Evolutionary conservation across 2,329 filamentous ascomycete species (phyloP).

Genomic region (Aspergillus vadensis): DNA sequence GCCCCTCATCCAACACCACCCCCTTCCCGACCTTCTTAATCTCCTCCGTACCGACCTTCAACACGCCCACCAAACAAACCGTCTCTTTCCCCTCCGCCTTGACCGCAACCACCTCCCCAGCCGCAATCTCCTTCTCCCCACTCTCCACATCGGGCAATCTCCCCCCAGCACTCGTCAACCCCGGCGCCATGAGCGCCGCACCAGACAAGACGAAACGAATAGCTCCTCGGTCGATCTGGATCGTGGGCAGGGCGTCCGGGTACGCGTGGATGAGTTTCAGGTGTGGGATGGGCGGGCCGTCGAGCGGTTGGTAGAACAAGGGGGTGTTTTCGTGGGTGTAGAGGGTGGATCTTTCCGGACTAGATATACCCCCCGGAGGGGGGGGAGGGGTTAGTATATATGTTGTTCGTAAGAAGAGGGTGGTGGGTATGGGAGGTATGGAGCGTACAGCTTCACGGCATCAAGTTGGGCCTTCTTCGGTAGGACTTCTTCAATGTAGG

Average conservation of each 20-base stretch:
- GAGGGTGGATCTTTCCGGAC: constrained; percentile 82
- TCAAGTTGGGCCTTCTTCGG: constrained; percentile 93
- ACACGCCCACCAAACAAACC: constrained; percentile 81
- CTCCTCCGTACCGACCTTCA: constrained; percentile 84
- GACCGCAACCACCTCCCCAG: constrained; percentile 83
- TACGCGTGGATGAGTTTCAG: constrained; percentile 87
- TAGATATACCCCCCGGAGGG: too few relatives aligned
- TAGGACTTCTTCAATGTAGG: constrained; percentile 89
- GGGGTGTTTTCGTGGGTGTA: constrained; percentile 78
- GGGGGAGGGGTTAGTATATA: not conserved
- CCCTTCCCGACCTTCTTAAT: constrained; percentile 95
- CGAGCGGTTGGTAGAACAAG: constrained; percentile 87
- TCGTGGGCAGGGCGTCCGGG: constrained; percentile 76
- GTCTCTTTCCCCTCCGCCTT: constrained; percentile 91
- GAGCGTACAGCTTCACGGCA: constrained; percentile 74
- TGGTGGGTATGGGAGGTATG: too few relatives aligned
- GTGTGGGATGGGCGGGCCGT: constrained; percentile 79
- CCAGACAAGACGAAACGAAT: constrained; percentile 95
- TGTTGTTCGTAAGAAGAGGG: too few relatives aligned
- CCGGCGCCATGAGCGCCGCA: constrained; percentile 94
- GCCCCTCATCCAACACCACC: constrained; percentile 87
- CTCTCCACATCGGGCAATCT: constrained; percentile 65
- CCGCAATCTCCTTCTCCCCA: constrained; percentile 60
- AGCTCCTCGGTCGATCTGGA: constrained; percentile 91
- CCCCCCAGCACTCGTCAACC: constrained; percentile 81